A percentile compares a stretch with the other conserved stretches of the same genome.
phyloP scores from a whole-genome alignment of 2,329 filamentous ascomycete species.

The Aspergillus sp. region DNA sequence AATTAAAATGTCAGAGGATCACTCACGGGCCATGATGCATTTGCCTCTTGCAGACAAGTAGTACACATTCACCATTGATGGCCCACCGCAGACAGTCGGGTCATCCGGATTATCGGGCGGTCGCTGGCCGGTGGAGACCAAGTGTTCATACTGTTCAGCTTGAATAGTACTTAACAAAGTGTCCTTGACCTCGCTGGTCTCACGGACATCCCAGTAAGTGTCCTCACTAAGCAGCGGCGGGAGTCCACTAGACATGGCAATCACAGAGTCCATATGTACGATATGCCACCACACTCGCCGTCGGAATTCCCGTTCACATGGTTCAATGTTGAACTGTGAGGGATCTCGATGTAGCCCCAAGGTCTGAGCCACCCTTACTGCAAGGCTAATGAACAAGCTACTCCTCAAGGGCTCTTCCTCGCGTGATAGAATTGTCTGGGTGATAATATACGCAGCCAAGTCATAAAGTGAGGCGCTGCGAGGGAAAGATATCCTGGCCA shows the following conservation, averaged over 20 bases:
- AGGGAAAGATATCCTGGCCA: constrained; percentile 46
- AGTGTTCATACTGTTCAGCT: constrained; percentile 37
- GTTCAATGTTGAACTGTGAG: constrained; percentile 46
- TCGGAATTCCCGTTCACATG: constrained; percentile 46
- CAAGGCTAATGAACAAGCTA: constrained; percentile 49
- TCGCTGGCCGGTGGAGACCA: constrained; percentile 32
- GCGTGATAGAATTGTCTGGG: constrained; percentile 47
- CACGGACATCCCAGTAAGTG: constrained; percentile 49
- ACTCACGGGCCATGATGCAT: constrained; percentile 46
- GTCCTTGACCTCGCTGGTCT: constrained; percentile 49
- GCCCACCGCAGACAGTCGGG: constrained; percentile 38
- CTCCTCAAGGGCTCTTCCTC: constrained; percentile 51
- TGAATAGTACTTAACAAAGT: constrained; percentile 40
- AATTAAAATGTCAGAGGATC: not conserved
- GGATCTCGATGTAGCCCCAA: constrained; percentile 52
- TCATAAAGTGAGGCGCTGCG: constrained; percentile 46
- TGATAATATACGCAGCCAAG: constrained; percentile 47
- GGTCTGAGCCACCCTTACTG: constrained; percentile 48
- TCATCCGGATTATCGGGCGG: constrained; percentile 43
- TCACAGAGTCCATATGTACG: constrained; percentile 49
- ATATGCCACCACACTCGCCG: constrained; percentile 52
- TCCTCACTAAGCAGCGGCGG: constrained; percentile 49
- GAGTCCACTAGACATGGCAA: constrained; percentile 50
- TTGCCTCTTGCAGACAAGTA: constrained; percentile 46
- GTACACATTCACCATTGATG: constrained; percentile 44